Evolutionary conservation across 2,329 filamentous ascomycete genomes (phyloP), one percentile per base, ranked within the genome.

Genomic region (Penicillium expansum): DNA sequence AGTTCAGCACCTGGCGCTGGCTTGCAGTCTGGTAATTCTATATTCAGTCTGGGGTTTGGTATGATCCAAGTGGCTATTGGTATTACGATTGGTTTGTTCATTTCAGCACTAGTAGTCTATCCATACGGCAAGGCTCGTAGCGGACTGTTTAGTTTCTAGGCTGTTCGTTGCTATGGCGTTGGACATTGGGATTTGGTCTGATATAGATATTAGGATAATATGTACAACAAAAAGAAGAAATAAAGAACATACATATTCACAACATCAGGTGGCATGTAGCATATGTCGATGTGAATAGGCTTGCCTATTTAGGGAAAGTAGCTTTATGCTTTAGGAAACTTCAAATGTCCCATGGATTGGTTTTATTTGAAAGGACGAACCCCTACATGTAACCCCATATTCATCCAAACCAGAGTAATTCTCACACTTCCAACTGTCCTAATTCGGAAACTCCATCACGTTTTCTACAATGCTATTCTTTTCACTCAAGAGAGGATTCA

Each of bases 21-120:
- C 4, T 32, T 67, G 20, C 35, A 39, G 2, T 50, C 55, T 2
- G 47, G 53, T 39, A 66, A 29, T 18, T 67, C 64, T n/a, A 47
- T 63, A 2, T 67, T 62, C 59, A 75, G 73, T 56, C 61, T 76
- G 47, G 74, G 71, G 3, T 76, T 73, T 61, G 72, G 72, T 14
- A 76, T 77, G 73, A 69, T 77, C 27, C 74, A 76, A 50, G 70
- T 77, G 22, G 72, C 72, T 3, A 75, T 76, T 61, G 74, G 74
- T 7, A 77, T 76, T 52, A 76, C 74, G 5, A 74, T 76, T 30
- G 75, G 75, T 0, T 59, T 77, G 53, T 77, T 77, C 57, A 62
- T 77, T 57, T 73, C 74, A 24, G 73, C 74, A 29, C 60, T 77
- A 51, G 65, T 76, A 27, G 70, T 77, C 27, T 77, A 77, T 66